Conservation (phyloP, 2,329 filamentous ascomycete species). For the Xylaria sp. region DNA sequence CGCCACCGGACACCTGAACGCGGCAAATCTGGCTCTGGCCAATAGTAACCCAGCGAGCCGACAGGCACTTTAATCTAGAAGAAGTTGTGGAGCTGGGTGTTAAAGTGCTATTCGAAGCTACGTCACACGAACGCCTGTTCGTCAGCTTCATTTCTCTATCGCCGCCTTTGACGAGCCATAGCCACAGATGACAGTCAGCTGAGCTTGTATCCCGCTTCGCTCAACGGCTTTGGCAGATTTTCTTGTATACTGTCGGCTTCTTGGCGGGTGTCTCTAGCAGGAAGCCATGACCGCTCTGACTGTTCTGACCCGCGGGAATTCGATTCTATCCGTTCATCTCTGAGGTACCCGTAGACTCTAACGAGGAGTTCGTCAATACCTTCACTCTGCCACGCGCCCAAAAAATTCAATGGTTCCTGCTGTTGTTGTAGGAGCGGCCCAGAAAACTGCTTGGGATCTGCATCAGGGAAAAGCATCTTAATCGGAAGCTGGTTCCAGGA, state of each 20-base stretch:
- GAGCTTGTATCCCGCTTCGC: neutral
- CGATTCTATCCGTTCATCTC: neutral
- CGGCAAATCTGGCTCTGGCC: neutral
- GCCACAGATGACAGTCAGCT: neutral
- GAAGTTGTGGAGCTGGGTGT: no score
- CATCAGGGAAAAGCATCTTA: neutral
- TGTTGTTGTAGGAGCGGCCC: neutral
- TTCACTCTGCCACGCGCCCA: neutral
- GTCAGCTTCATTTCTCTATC: neutral
- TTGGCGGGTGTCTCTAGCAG: neutral
- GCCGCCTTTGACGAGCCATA: neutral
- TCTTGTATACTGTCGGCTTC: neutral
- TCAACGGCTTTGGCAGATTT: neutral
- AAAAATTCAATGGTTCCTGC: neutral
- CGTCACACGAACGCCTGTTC: no score
- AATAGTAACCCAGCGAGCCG: neutral
- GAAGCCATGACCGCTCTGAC: neutral
- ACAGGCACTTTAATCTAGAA: no score
- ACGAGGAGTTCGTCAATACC: neutral
- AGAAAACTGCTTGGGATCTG: neutral
- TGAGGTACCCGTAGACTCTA: no score
- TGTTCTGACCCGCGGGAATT: neutral
- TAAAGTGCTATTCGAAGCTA: no score
- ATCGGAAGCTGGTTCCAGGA: neutral
- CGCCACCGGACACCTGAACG: neutral